These are phyloP conservation scores for Thielaviopsis punctulata DNA, from an alignment of 2,329 filamentous ascomycete genomes.

Conservation along the genomic window DNA sequence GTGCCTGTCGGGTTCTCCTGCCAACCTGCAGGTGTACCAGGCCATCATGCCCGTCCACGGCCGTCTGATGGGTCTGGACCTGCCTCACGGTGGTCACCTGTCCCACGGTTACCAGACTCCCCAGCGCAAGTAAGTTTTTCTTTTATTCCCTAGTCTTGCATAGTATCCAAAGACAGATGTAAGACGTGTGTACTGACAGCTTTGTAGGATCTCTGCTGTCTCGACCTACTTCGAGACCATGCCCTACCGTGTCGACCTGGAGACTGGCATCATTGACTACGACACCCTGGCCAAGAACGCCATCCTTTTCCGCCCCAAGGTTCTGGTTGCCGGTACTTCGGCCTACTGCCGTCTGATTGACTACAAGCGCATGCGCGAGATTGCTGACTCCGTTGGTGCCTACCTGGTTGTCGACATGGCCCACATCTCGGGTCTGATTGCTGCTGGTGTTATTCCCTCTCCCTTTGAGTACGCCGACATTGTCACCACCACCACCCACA, in stretches of 20 bases:
- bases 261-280: constrained; percentile 95
- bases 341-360: constrained; percentile 98
- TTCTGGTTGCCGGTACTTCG: constrained; percentile 89
- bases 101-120: constrained; percentile 97
- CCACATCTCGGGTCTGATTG: constrained; percentile 91
- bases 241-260: constrained; percentile 78
- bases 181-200: too few species aligned
- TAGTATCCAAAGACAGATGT: too few species aligned
- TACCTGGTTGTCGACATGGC: constrained; percentile 98
- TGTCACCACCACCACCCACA: constrained; percentile 97
- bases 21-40: constrained; percentile 97
- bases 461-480: constrained; percentile 89
- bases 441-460: constrained; percentile 80
- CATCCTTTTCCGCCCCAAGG: constrained; percentile 82
- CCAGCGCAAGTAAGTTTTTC: constrained; percentile 54
- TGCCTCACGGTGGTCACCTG: constrained; percentile 87
- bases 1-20: constrained; percentile 78
- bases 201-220: constrained; percentile 69
- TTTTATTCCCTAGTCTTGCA: too few species aligned
- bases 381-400: constrained; percentile 81
- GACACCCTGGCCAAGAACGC: constrained; percentile 82
- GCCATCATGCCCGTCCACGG: constrained; percentile 92
- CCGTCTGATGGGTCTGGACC: constrained; percentile 88
- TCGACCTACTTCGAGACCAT: constrained; percentile 99
- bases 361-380: constrained; percentile 89